Evolutionary conservation across 352 stramenopile species (phyloP).

Genomic region (Pythium guiyangense): DNA sequence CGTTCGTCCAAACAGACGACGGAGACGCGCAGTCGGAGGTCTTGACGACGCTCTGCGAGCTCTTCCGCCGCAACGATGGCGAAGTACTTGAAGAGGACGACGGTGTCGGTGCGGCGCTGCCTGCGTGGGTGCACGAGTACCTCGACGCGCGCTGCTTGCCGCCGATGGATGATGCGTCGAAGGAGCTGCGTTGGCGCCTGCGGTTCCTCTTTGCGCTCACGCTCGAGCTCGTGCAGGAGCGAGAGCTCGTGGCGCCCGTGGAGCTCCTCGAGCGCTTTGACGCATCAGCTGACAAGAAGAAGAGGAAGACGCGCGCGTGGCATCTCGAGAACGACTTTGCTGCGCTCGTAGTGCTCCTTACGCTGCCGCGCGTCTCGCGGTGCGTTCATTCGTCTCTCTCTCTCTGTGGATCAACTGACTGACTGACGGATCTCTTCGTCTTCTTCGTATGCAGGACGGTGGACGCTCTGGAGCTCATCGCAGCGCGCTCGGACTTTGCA

Average conservation of each 20-base stretch:
- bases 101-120: constrained; percentile 11
- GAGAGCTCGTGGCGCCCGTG: constrained; percentile 31
- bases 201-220: constrained; percentile 39
- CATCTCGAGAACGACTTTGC: constrained; percentile 54
- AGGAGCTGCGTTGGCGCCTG: constrained; percentile 18
- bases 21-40: constrained; percentile 8
- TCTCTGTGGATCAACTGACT: neutral
- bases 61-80: constrained; percentile 5
- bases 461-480: constrained; percentile 67
- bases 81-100: neutral
- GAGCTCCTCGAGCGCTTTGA: constrained; percentile 27
- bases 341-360: constrained; percentile 57
- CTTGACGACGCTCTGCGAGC: constrained; percentile 9
- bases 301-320: too few species aligned
- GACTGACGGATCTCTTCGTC: neutral
- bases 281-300: too few species aligned
- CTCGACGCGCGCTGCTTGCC: constrained; percentile 40
- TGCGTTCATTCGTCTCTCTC: constrained; percentile 15
- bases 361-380: constrained; percentile 51
- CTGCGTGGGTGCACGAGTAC: constrained; percentile 53
- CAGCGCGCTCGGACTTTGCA: constrained; percentile 35
- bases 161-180: neutral
- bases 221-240: constrained; percentile 49
- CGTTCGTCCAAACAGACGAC: constrained; percentile 16
- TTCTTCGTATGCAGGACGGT: constrained; percentile 20